Evolutionary conservation across 495 filamentous ascomycete species (phyloP).

Genomic region (Penicillium diatomitis): DNA sequence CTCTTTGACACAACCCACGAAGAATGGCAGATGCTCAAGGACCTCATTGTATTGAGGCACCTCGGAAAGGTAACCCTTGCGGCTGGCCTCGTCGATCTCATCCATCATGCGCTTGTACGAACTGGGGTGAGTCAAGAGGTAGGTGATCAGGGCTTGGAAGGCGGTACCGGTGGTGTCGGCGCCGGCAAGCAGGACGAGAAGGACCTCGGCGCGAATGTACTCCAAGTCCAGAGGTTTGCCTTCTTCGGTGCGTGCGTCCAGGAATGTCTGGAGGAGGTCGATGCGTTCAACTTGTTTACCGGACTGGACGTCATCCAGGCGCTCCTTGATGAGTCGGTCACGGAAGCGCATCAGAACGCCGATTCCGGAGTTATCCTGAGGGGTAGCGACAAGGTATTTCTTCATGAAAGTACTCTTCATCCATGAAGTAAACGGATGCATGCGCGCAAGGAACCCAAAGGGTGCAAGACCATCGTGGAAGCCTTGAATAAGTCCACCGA

Average conservation of each 20-base stretch:
- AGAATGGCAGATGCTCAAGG: constrained; percentile 37
- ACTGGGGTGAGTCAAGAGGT: constrained; percentile 37
- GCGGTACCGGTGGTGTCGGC: constrained; percentile 54
- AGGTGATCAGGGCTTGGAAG: constrained; percentile 44
- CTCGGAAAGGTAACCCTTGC: constrained; percentile 27
- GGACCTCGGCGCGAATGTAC: constrained; percentile 45
- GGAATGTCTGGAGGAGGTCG: constrained; percentile 26
- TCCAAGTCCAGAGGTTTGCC: constrained; percentile 39
- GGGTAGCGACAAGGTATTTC: constrained; percentile 45
- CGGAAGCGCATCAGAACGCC: constrained; percentile 41
- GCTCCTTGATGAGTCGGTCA: constrained; percentile 36
- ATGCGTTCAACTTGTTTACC: constrained; percentile 18
- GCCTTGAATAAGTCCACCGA: constrained; percentile 43
- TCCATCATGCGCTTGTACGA: constrained; percentile 45
- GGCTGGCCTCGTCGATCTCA: constrained; percentile 45
- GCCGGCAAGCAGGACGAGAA: constrained; percentile 51
- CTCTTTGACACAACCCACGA: constrained; percentile 43
- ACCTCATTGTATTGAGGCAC: constrained; percentile 36
- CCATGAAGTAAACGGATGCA: constrained; percentile 47
- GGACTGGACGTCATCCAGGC: constrained; percentile 22
- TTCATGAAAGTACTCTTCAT: constrained; percentile 45
- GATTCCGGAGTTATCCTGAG: constrained; percentile 39
- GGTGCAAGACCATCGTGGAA: constrained; percentile 42
- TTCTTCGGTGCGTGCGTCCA: constrained; percentile 35
- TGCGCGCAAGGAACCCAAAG: constrained; percentile 38